Conservation (phyloP, 2,329 filamentous ascomycete genomes). For the Teratosphaeria pseudoeucalypti region DNA sequence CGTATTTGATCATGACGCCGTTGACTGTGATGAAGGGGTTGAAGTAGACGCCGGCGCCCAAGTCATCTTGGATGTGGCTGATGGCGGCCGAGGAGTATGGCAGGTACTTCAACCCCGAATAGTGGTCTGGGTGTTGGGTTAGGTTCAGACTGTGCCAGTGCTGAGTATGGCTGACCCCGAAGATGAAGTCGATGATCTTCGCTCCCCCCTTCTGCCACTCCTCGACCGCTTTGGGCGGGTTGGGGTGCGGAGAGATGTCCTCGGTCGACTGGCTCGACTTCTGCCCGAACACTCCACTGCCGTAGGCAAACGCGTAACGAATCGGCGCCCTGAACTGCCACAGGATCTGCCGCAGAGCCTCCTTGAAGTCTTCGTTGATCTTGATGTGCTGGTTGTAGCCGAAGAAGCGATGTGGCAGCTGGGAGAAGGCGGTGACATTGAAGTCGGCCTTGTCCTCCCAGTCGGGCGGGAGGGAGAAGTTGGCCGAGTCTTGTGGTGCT, state of each 20-base stretch:
- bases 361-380: slow-evolving; percentile 92
- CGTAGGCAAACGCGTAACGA: slow-evolving; percentile 93
- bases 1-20: slow-evolving; percentile 94
- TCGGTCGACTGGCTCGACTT: slow-evolving; percentile 35
- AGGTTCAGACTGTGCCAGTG: slow-evolving; percentile 97
- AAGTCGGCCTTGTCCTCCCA: slow-evolving; percentile 70
- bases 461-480: slow-evolving; percentile 38
- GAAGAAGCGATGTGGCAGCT: slow-evolving; percentile 70
- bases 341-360: slow-evolving; percentile 73
- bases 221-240: slow-evolving; percentile 67
- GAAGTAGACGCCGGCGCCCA: slow-evolving; percentile 93
- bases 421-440: slow-evolving; percentile 61
- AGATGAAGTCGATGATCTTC: slow-evolving; percentile 98
- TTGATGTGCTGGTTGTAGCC: slow-evolving; percentile 94
- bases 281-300: slow-evolving; percentile 91
- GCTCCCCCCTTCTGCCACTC: slow-evolving; percentile 78
- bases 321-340: slow-evolving; percentile 91
- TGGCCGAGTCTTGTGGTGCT: slow-evolving; percentile 11
- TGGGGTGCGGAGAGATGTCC: slow-evolving; percentile 58
- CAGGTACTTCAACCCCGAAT: slow-evolving; percentile 72
- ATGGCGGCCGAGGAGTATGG: slow-evolving; percentile 66
- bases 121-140: slow-evolving; percentile 79
- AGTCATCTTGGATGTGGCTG: slow-evolving; percentile 72
- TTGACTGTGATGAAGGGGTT: slow-evolving; percentile 93
- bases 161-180: slow-evolving; percentile 86